phyloP scores from a whole-genome alignment of 305 asterid genomes.

The Fraxinus greggii region DNA sequence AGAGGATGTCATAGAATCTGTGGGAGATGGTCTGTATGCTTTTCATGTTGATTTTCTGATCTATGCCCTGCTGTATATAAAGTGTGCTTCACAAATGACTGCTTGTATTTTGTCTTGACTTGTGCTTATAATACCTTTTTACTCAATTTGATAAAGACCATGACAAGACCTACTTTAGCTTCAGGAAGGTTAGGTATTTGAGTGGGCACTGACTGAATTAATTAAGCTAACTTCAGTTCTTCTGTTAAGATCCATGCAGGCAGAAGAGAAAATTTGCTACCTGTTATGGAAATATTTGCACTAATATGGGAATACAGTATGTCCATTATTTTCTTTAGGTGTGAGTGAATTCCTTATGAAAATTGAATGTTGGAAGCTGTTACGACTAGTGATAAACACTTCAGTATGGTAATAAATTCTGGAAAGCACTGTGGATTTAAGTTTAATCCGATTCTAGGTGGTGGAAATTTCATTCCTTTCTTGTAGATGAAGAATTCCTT shows the following conservation, averaged over 20 bases:
- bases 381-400: conserved; percentile 3
- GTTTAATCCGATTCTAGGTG: conserved; percentile 13
- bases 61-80: conserved; percentile 23
- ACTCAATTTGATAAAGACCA: conserved; percentile 26
- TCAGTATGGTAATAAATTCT: conserved; percentile 13
- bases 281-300: conserved; percentile 16
- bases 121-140: conserved; percentile 25
- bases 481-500: background rate
- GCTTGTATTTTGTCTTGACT: conserved; percentile 26
- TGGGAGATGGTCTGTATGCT: conserved; percentile 62
- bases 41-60: conserved; percentile 29
- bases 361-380: conserved; percentile 6
- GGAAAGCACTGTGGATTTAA: conserved; percentile 16
- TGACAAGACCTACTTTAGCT: conserved; percentile 21
- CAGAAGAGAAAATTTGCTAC: conserved; percentile 10
- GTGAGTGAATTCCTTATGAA: conserved; percentile 7
- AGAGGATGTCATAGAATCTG: conserved; percentile 52
- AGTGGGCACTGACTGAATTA: conserved; percentile 11
- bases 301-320: conserved; percentile 16
- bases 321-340: conserved; percentile 1
- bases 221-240: conserved; percentile 13
- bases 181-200: conserved; percentile 18
- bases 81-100: conserved; percentile 15
- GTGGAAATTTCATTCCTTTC: conserved; percentile 2
- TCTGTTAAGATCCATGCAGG: conserved; percentile 1